Evolutionary conservation across 345 rosid species (phyloP).

Genomic region (Hevea brasiliensis): DNA sequence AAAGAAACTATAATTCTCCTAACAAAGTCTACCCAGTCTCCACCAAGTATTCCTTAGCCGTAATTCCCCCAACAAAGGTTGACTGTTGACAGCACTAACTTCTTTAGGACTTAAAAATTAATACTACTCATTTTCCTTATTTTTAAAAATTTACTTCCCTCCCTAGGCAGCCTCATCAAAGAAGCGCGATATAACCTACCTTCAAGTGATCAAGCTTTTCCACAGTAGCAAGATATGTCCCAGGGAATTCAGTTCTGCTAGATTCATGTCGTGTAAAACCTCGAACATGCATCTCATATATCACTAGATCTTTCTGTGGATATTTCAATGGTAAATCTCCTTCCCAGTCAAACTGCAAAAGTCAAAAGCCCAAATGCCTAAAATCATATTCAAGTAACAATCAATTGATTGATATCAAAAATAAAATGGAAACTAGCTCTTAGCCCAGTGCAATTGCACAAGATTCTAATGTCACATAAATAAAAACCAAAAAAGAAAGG

Average conservation of each 20-base stretch:
- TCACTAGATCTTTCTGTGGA: constrained; percentile 70
- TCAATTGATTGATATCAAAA: not conserved
- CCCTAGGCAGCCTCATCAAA: constrained; percentile 1
- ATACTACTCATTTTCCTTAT: too few species aligned
- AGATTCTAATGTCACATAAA: not conserved
- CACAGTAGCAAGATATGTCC: constrained; percentile 76
- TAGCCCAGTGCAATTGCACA: not conserved
- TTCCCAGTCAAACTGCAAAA: constrained; percentile 92
- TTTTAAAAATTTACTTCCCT: too few species aligned
- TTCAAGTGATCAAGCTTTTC: constrained; percentile 94
- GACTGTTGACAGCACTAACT: too few species aligned
- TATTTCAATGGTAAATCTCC: constrained; percentile 84
- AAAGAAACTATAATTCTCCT: too few species aligned
- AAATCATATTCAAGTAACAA: not conserved
- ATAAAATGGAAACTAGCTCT: not conserved
- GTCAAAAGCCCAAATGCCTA: constrained; percentile 16
- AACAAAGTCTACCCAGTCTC: too few species aligned
- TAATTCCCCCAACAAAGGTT: too few species aligned
- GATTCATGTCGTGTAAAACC: constrained; percentile 90
- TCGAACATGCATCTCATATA: constrained; percentile 94
- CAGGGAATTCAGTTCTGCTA: constrained; percentile 67
- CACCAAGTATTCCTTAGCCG: too few species aligned
- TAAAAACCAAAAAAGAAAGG: not conserved
- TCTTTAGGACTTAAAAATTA: too few species aligned
- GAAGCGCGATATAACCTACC: constrained; percentile 40